Conservation (phyloP, 352 stramenopile genomes). For the Plasmopara viticola region DNA sequence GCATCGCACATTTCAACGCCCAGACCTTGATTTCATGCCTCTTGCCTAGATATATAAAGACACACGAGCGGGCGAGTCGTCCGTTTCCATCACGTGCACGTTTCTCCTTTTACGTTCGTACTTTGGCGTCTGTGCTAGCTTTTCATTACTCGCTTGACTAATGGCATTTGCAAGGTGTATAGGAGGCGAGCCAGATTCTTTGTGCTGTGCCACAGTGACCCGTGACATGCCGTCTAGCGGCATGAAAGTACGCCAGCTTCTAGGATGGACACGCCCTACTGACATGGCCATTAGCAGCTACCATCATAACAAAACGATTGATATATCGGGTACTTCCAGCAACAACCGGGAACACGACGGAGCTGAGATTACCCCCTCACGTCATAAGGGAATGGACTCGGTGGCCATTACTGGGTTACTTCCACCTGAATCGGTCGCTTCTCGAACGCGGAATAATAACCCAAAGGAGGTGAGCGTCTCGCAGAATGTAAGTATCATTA, state of each 20-base stretch:
- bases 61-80: constrained; percentile 11
- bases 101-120: constrained; percentile 18
- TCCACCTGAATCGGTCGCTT: constrained; percentile 2
- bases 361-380: not conserved
- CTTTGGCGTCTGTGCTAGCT: constrained; percentile 1
- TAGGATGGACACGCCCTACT: constrained; percentile 26
- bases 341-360: constrained; percentile 21
- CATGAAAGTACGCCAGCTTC: constrained; percentile 43
- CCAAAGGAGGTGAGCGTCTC: constrained; percentile 11
- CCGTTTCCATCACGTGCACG: constrained; percentile 27
- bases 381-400: constrained; percentile 12
- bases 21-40: not conserved
- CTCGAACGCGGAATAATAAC: constrained; percentile 14
- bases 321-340: constrained; percentile 7
- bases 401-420: constrained; percentile 6
- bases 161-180: constrained; percentile 56
- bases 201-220: constrained; percentile 32
- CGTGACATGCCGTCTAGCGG: constrained; percentile 23
- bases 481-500: constrained; percentile 3
- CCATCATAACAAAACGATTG: constrained; percentile 2
- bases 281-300: constrained; percentile 12
- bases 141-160: constrained; percentile 5
- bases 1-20: constrained; percentile 11
- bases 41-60: constrained; percentile 7
- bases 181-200: constrained; percentile 41